These are phyloP conservation scores for Neonectria ditissima DNA, from an alignment of 2,329 filamentous ascomycete genomes.

Conservation along the genomic window DNA sequence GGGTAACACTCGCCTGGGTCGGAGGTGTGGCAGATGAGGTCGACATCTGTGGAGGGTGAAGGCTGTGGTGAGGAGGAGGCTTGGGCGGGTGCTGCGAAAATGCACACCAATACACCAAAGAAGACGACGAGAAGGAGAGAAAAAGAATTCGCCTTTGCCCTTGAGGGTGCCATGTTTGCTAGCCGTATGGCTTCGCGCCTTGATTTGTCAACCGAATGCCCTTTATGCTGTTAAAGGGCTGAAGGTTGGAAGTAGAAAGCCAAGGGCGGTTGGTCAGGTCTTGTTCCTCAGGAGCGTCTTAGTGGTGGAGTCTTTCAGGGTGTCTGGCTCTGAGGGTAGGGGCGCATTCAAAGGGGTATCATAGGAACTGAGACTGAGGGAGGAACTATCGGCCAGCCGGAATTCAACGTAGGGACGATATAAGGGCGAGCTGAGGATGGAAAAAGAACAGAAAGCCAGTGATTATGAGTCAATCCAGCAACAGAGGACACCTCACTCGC, in stretches of 20 bases:
- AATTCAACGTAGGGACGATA: neutral
- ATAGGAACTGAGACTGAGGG: neutral
- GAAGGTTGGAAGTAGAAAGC: neutral
- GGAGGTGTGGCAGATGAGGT: constrained; percentile 74
- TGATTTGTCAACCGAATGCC: neutral
- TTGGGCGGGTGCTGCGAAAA: constrained; percentile 39
- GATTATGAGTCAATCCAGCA: constrained; percentile 39
- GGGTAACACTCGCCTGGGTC: constrained; percentile 74
- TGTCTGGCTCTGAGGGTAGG: neutral
- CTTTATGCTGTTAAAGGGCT: neutral
- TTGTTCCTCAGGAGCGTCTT: constrained; percentile 10
- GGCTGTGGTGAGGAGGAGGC: constrained; percentile 47
- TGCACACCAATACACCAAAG: constrained; percentile 45
- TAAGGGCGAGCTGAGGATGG: constrained; percentile 16
- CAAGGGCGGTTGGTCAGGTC: neutral
- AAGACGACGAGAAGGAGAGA: constrained; percentile 40
- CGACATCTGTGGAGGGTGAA: constrained; percentile 55
- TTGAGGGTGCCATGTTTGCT: constrained; percentile 41
- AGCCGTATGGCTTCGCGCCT: neutral
- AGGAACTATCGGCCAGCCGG: constrained; percentile 9
- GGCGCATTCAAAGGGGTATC: constrained; percentile 11
- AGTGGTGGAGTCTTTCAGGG: constrained; percentile 8
- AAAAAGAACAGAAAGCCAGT: constrained; percentile 18
- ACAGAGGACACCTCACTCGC: constrained; percentile 42
- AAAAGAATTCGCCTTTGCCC: constrained; percentile 36